Base-by-base conservation (phyloP, 768 basidiomycete species). In the Lanmaoa pseudosensibilis region DNA sequence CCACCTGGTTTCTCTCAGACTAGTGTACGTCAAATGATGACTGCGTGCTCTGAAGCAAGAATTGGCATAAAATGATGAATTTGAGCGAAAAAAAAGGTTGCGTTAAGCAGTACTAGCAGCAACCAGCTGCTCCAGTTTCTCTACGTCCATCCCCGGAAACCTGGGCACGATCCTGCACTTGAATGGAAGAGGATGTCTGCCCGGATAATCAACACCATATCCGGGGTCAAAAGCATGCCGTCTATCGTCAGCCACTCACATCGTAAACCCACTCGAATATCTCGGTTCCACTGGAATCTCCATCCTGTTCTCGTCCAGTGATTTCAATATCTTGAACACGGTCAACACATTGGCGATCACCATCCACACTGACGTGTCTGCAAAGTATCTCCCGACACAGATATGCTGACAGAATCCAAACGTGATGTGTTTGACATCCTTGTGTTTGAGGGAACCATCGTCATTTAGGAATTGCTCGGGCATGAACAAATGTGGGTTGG, bases 391-490 rank as follows among this genome's bases (percentile, higher is more conserved):
- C 19, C 69, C 68, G 8, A 56, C 55, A 33, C 68, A 70, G 33
- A 65, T 60, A 2, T 66, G 62, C 16, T 67, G 57, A 38, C 69
- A 69, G 21, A 70, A 70, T 16, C 68, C 68, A 44, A 58, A 69
- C 0, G 41, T 50, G 21, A 65, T 33, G 23, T 53, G 47, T 37
- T 55, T 38, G 4, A 39, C 23, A 11, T 55, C 55, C 16, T 55
- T 50, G 1, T 58, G 46, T 18, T 55, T 65, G 1, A 67, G 62
- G 5, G 61, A 60, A 25, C 64, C 64, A 7, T 66, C 64, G 0
- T 52, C 46, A 30, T 76, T 69, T 8, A 77, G 44, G 55, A 78
- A 78, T 16, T 75, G 68, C 39, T 78, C 77, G 0, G 77, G 77
- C 11, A 54, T 55, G 62, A 78, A 78, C 10, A 54, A 47, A 19